Evolutionary conservation across 2,329 filamentous ascomycete genomes (phyloP).

Genomic region (Bipolaris zeicola): DNA sequence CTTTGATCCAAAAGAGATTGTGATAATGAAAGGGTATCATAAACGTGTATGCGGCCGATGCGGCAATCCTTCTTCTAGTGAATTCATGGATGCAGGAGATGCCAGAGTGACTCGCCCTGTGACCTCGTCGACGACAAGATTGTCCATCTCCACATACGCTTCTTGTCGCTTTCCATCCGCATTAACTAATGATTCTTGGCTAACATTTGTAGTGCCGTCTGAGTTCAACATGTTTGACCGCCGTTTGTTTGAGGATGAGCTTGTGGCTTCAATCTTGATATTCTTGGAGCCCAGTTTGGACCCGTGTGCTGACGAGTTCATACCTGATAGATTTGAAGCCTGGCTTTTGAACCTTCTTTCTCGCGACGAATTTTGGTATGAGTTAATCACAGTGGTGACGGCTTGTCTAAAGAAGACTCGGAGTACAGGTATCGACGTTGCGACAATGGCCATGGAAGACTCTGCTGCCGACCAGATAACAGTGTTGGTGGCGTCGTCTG

Average conservation of each 20-base stretch:
- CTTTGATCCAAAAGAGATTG: not conserved
- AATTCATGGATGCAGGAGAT: not conserved
- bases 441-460: constrained; percentile 6
- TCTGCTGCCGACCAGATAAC: constrained; percentile 12
- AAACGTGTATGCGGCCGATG: not conserved
- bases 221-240: not conserved
- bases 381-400: not conserved
- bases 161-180: not conserved
- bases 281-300: not conserved
- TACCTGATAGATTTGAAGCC: not conserved
- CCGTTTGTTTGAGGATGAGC: not conserved
- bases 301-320: not conserved
- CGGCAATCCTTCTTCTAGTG: not conserved
- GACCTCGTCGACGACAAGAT: not conserved
- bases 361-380: not conserved
- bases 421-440: constrained; percentile 11
- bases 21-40: not conserved
- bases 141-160: not conserved
- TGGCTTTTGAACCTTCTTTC: not conserved
- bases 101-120: not conserved
- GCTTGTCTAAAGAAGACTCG: constrained; percentile 10
- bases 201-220: not conserved
- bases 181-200: not conserved
- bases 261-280: not conserved
- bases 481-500: constrained; percentile 9